phyloP scores from a whole-genome alignment of 805 yeast species.

The Candida sanyiensis region DNA sequence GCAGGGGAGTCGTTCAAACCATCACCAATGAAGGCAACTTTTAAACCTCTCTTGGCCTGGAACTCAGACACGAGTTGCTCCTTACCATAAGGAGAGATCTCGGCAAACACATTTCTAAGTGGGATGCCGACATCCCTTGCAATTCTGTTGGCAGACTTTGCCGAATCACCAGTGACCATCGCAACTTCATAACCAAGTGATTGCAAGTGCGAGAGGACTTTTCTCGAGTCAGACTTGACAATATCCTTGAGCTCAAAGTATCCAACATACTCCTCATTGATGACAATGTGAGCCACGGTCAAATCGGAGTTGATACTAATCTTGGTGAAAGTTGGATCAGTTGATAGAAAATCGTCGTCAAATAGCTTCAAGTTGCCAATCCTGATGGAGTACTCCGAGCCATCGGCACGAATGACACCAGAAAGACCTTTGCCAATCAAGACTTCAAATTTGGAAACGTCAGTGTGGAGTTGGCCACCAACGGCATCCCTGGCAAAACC shows the following conservation, averaged over 20 bases:
- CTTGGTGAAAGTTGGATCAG: conserved; percentile 11
- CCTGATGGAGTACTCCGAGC: conserved; percentile 29
- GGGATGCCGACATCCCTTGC: conserved; percentile 68
- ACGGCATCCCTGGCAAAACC: conserved; percentile 27
- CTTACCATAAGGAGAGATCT: conserved; percentile 73
- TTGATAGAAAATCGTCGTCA: conserved; percentile 12
- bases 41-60: conserved; percentile 35
- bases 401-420: conserved; percentile 21
- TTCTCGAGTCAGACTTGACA: conserved; percentile 58
- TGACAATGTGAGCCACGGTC: conserved; percentile 51
- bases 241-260: conserved; percentile 61
- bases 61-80: conserved; percentile 56
- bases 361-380: conserved; percentile 45
- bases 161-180: conserved; percentile 86
- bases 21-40: conserved; percentile 90
- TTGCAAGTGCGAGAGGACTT: conserved; percentile 51
- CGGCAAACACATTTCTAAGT: conserved; percentile 59
- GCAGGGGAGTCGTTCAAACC: conserved; percentile 99
- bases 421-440: conserved; percentile 35
- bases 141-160: conserved; percentile 52
- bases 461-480: conserved; percentile 5
- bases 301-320: conserved; percentile 28
- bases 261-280: conserved; percentile 58
- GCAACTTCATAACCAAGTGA: conserved; percentile 57
- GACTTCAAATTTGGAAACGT: conserved; percentile 25